Evolutionary conservation across 106 monocot genomes (phyloP).

Genomic region (Hemerocallis citrina): DNA sequence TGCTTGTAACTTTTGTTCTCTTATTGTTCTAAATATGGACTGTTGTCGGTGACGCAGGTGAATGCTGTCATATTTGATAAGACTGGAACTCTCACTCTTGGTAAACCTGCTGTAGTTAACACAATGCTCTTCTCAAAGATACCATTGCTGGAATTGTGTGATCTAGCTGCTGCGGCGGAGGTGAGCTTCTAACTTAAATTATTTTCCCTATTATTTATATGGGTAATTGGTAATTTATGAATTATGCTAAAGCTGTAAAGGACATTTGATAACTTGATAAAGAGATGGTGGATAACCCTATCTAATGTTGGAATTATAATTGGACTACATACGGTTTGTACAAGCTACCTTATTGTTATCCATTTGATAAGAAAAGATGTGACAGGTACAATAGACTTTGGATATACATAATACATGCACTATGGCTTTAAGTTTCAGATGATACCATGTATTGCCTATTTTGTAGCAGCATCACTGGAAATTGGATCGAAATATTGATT

Average conservation of each 20-base stretch:
- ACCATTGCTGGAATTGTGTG: slow-evolving; percentile 43
- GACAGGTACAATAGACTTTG: too few species aligned
- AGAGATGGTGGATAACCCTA: neutral
- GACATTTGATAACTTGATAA: neutral
- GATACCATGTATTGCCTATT: too few species aligned
- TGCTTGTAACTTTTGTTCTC: neutral
- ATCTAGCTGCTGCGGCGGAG: slow-evolving; percentile 76
- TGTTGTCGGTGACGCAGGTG: slow-evolving; percentile 48
- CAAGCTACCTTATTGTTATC: too few species aligned
- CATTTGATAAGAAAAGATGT: too few species aligned
- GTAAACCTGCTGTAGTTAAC: slow-evolving; percentile 62
- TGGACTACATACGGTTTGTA: too few species aligned
- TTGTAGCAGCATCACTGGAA: too few species aligned
- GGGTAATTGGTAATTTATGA: neutral
- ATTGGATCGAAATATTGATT: too few species aligned
- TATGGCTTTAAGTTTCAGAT: too few species aligned
- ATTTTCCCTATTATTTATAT: neutral
- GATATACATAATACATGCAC: too few species aligned
- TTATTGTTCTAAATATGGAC: neutral
- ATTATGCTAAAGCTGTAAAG: neutral
- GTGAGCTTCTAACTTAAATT: slow-evolving; percentile 15
- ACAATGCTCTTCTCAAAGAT: slow-evolving; percentile 53
- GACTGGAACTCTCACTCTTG: slow-evolving; percentile 79
- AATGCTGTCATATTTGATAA: slow-evolving; percentile 81
- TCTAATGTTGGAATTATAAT: too few species aligned